Conservation (phyloP, 768 basidiomycete genomes). For the Chalciporus pseudorubinellus region DNA sequence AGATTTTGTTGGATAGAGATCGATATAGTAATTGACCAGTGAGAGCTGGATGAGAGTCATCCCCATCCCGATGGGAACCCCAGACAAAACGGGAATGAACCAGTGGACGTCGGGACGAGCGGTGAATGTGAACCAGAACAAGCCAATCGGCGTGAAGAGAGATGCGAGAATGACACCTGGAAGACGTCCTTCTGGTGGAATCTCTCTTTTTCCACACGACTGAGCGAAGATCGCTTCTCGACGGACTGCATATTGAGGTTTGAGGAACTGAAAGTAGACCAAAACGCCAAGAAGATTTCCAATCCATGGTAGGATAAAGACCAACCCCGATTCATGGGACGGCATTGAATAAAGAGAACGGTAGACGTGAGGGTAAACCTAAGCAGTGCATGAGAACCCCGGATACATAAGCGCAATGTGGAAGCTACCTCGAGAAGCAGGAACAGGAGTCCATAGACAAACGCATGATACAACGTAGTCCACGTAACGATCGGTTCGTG, state of each 20-base stretch:
- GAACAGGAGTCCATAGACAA: conserved; percentile 28
- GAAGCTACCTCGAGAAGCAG: conserved; percentile 27
- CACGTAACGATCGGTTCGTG: conserved; percentile 27
- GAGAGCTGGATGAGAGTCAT: conserved; percentile 29
- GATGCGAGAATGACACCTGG: conserved; percentile 21
- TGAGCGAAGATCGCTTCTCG: conserved; percentile 12
- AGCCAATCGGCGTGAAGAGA: conserved; percentile 20
- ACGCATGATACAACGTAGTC: conserved; percentile 29
- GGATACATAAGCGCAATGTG: neutral
- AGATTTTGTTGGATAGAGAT: conserved; percentile 24
- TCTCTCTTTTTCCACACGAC: conserved; percentile 16
- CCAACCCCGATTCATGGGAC: conserved; percentile 18
- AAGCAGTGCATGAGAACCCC: neutral
- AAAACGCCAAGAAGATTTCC: conserved; percentile 25
- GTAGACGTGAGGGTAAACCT: conserved; percentile 19
- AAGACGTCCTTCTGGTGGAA: conserved; percentile 20
- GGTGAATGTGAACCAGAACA: conserved; percentile 29
- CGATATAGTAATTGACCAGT: conserved; percentile 25
- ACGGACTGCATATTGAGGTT: conserved; percentile 21
- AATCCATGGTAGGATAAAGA: conserved; percentile 23
- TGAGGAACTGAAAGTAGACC: conserved; percentile 21
- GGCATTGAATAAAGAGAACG: conserved; percentile 21
- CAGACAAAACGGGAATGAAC: conserved; percentile 22
- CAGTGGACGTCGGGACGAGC: conserved; percentile 20
- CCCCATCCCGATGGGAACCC: conserved; percentile 25